Evolutionary conservation across 1,284 basidiomycete species (phyloP).

Genomic region (Puccinia horiana): DNA sequence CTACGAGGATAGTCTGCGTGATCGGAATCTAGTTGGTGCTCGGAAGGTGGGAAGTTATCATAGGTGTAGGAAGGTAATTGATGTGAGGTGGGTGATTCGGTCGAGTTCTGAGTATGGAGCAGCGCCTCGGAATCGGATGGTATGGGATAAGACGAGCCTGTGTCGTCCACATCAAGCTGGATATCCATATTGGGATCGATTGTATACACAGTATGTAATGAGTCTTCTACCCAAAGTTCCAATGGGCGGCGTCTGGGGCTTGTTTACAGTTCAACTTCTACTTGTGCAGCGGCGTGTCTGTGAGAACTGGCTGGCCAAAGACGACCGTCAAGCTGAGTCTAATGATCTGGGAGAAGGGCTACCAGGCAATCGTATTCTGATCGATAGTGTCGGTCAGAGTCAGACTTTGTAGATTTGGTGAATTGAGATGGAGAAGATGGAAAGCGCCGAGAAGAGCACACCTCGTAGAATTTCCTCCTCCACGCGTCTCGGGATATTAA

Average conservation of each 20-base stretch:
- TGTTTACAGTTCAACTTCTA: slow-evolving; percentile 10
- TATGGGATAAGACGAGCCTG: neutral
- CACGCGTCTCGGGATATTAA: too few relatives aligned
- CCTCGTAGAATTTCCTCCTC: too few relatives aligned
- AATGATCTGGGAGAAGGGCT: neutral
- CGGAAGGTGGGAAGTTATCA: neutral
- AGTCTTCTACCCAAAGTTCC: too few relatives aligned
- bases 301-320: neutral
- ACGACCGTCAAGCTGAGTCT: neutral
- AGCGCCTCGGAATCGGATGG: neutral
- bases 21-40: neutral
- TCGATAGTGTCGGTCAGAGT: too few relatives aligned
- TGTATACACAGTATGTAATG: neutral
- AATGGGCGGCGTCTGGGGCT: neutral
- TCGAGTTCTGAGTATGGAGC: neutral
- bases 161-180: slow-evolving; percentile 8
- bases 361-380: too few relatives aligned
- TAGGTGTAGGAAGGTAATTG: neutral
- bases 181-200: slow-evolving; percentile 10
- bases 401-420: too few relatives aligned
- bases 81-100: neutral
- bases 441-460: too few relatives aligned
- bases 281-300: neutral
- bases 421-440: too few relatives aligned
- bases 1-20: neutral